phyloP scores from a whole-genome alignment of 2,329 filamentous ascomycete genomes.

The Keithomyces neogunnii region DNA sequence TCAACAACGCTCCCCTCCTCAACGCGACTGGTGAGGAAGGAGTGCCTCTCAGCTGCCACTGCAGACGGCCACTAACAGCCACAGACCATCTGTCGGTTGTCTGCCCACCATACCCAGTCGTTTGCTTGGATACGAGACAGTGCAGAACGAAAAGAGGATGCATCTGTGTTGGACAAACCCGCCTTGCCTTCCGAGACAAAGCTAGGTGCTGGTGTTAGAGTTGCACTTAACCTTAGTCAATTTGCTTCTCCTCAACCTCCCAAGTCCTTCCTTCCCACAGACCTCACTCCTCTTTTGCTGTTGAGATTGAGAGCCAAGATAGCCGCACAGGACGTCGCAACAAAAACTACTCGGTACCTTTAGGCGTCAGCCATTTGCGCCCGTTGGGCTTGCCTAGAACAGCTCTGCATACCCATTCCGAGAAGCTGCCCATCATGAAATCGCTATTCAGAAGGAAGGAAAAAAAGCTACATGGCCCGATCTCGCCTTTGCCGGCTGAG shows the following conservation, averaged over 20 bases:
- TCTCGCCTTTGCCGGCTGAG: constrained; percentile 18
- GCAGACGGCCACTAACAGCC: neutral
- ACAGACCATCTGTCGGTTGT: neutral
- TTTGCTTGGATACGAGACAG: neutral
- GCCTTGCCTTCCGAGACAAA: neutral
- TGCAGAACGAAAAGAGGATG: neutral
- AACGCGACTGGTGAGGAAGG: neutral
- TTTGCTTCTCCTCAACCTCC: no score
- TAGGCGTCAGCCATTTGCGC: neutral
- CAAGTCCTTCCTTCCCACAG: neutral
- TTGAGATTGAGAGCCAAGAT: neutral
- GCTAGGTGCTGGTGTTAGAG: neutral
- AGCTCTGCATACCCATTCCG: neutral
- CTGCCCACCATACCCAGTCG: neutral
- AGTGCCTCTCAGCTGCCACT: neutral
- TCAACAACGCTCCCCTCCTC: neutral
- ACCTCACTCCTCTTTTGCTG: no score
- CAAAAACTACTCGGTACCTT: neutral
- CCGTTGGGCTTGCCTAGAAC: neutral
- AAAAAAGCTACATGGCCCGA: constrained; percentile 24
- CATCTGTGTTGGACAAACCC: neutral
- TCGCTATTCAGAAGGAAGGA: constrained; percentile 28
- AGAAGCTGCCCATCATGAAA: constrained; percentile 18
- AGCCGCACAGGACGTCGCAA: neutral
- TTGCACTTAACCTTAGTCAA: neutral